Evolutionary conservation across 257 asterid genomes (phyloP).

Genomic region (Nyctanthes arbortristis): DNA sequence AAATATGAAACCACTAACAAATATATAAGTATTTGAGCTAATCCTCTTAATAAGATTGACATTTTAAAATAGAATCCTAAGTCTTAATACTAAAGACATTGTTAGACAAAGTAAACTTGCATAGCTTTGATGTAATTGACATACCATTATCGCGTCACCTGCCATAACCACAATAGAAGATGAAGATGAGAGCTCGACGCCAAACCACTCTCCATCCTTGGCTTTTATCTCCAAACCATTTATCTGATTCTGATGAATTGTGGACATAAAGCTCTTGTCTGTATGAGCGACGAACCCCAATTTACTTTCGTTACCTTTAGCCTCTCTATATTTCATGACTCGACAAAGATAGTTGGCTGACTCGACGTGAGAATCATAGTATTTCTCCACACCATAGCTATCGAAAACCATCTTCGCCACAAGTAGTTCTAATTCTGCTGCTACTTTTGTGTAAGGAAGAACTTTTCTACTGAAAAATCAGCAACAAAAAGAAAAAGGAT

Average conservation of each 20-base stretch:
- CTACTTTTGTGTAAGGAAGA: slow-evolving; percentile 46
- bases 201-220: slow-evolving; percentile 65
- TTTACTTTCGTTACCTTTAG: slow-evolving; percentile 37
- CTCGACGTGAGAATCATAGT: slow-evolving; percentile 36
- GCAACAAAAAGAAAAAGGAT: too few species aligned
- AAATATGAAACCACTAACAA: too few species aligned
- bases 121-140: neutral
- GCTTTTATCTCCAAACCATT: slow-evolving; percentile 70
- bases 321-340: slow-evolving; percentile 62
- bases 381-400: slow-evolving; percentile 62
- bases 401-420: slow-evolving; percentile 68
- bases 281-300: slow-evolving; percentile 71
- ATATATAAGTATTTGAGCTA: too few species aligned
- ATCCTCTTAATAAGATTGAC: too few species aligned
- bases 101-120: neutral
- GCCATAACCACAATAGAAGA: slow-evolving; percentile 75
- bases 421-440: slow-evolving; percentile 53
- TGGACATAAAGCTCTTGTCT: slow-evolving; percentile 77
- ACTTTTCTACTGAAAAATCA: slow-evolving; percentile 36
- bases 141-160: slow-evolving; percentile 76
- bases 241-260: slow-evolving; percentile 59
- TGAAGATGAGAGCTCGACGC: slow-evolving; percentile 52
- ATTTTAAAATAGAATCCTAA: neutral
- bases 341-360: slow-evolving; percentile 50
- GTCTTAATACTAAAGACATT: neutral